Evolutionary conservation across 1,139 yeast species (phyloP).

Genomic region (Kazachstania sp.): DNA sequence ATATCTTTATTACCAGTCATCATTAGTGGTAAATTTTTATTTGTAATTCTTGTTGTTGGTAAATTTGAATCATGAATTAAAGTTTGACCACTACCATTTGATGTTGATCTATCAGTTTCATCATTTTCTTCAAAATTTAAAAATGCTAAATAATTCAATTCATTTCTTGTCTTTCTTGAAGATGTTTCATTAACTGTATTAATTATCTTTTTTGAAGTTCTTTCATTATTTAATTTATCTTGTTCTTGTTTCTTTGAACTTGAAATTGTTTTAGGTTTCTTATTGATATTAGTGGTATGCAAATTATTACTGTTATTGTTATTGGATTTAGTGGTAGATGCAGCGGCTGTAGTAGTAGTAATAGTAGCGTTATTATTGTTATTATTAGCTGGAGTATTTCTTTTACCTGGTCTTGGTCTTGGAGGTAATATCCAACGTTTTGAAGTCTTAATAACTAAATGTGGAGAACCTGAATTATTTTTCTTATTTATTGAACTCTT

Average conservation of each 20-base stretch:
- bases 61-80: neutral
- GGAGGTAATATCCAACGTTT: slow-evolving; percentile 35
- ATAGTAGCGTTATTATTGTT: neutral
- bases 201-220: neutral
- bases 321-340: neutral
- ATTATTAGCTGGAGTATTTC: slow-evolving; percentile 16
- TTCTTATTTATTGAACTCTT: slow-evolving; percentile 6
- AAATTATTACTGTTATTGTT: neutral
- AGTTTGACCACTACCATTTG: slow-evolving; percentile 3
- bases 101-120: slow-evolving; percentile 5
- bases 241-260: neutral
- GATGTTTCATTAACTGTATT: neutral
- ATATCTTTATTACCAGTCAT: neutral
- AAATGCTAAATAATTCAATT: slow-evolving; percentile 17
- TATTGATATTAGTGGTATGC: neutral
- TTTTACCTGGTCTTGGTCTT: slow-evolving; percentile 45
- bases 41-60: slow-evolving; percentile 1
- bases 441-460: slow-evolving; percentile 21
- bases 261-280: neutral
- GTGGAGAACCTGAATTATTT: neutral
- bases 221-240: neutral
- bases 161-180: neutral
- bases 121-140: slow-evolving; percentile 28
- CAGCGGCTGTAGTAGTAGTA: neutral
- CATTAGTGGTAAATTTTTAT: slow-evolving; percentile 2